Evolutionary conservation across 202 grass and related monocot species (phyloP).

Genomic region (Zizania palustris): DNA sequence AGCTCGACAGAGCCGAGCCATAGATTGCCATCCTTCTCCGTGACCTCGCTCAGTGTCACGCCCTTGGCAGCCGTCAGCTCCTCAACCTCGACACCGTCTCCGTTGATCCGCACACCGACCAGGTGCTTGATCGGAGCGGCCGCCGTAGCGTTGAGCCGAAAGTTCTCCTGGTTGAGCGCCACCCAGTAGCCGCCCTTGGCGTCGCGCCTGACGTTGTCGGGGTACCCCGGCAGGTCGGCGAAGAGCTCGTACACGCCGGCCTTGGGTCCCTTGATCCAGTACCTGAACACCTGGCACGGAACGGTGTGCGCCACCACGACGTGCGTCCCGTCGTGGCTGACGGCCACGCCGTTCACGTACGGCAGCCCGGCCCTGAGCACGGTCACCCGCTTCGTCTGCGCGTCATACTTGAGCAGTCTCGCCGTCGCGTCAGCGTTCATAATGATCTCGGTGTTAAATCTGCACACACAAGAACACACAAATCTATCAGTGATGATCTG

Average conservation of each 20-base stretch:
- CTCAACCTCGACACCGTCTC: not conserved
- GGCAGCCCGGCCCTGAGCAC: slow-evolving; percentile 8
- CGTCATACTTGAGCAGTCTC: slow-evolving; percentile 21
- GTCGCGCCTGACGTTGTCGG: slow-evolving; percentile 21
- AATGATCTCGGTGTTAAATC: slow-evolving; percentile 17
- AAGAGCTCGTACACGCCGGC: slow-evolving; percentile 5
- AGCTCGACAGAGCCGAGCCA: slow-evolving; percentile 21
- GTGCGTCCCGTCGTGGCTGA: slow-evolving; percentile 28
- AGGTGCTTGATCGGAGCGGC: not conserved
- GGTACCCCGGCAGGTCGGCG: slow-evolving; percentile 19
- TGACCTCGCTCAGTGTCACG: slow-evolving; percentile 17
- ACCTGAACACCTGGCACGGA: slow-evolving; percentile 1
- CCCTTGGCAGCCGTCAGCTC: not conserved
- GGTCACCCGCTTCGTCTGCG: not conserved
- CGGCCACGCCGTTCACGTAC: slow-evolving; percentile 4
- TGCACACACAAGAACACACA: no score
- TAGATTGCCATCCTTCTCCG: not conserved
- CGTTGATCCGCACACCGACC: slow-evolving; percentile 11
- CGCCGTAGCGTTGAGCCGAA: not conserved
- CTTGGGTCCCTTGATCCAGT: not conserved
- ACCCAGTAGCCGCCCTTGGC: slow-evolving; percentile 7
- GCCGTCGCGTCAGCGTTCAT: slow-evolving; percentile 30
- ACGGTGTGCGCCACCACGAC: slow-evolving; percentile 31
- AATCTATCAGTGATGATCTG: no score
- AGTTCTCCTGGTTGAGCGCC: not conserved